These are phyloP conservation scores for Glaciozyma antarctica DNA, from an alignment of 768 basidiomycete species.

Conservation along the genomic window DNA sequence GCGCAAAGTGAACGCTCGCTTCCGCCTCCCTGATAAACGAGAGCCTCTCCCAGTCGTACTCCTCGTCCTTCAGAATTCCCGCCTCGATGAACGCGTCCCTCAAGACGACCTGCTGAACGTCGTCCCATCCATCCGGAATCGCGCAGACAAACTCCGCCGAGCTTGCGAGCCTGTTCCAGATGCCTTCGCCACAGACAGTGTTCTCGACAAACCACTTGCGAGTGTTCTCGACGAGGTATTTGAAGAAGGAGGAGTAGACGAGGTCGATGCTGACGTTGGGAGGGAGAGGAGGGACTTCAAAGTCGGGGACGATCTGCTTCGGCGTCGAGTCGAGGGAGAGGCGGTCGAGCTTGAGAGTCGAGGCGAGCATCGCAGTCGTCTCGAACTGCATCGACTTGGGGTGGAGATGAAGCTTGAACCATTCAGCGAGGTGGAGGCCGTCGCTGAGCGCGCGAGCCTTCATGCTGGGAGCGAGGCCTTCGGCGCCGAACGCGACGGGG, in stretches of 20 bases:
- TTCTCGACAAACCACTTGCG: neutral
- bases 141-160: neutral
- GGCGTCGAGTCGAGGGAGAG: neutral
- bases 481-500: neutral
- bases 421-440: neutral
- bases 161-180: neutral
- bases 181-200: neutral
- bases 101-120: slow-evolving; percentile 7
- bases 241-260: slow-evolving; percentile 13
- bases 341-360: neutral
- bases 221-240: slow-evolving; percentile 4
- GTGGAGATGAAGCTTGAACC: slow-evolving; percentile 1
- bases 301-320: neutral
- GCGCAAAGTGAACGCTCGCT: neutral
- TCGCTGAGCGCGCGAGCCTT: neutral
- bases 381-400: neutral
- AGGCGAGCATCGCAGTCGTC: neutral
- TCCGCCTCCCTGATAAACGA: neutral
- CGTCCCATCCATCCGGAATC: slow-evolving; percentile 18
- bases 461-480: neutral
- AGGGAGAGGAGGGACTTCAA: slow-evolving; percentile 12
- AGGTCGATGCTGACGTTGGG: neutral
- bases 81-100: slow-evolving; percentile 9
- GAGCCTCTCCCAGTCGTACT: neutral
- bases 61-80: neutral